phyloP scores from a whole-genome alignment of 139 green algal species.

The Coccomyxa sp. region DNA sequence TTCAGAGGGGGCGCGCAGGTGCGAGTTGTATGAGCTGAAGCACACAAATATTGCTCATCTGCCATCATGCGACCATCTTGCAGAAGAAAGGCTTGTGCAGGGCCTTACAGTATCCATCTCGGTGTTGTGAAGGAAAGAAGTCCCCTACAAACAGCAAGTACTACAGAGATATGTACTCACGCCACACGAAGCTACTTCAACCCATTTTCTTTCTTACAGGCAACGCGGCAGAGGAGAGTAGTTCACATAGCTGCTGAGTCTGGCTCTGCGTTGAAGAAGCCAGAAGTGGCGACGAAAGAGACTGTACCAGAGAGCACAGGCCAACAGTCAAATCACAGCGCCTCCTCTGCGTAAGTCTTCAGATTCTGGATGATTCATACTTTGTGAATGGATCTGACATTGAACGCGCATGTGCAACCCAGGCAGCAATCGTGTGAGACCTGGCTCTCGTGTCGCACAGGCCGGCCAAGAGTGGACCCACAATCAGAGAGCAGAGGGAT shows the following conservation, averaged over 20 bases:
- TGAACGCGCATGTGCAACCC: background rate
- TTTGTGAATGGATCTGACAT: background rate
- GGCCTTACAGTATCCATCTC: background rate
- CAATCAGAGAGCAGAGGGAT: constrained; percentile 84
- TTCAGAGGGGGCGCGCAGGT: too few relatives aligned
- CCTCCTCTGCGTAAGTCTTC: background rate
- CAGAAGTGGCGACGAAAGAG: background rate
- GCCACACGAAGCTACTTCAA: background rate
- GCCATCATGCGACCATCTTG: background rate
- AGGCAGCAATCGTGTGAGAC: background rate
- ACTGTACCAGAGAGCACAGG: background rate
- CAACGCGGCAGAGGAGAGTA: background rate
- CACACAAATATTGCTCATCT: background rate
- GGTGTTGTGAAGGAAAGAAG: background rate
- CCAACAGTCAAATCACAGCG: background rate
- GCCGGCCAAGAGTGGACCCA: constrained; percentile 32
- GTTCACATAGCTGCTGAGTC: background rate
- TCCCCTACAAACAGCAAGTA: background rate
- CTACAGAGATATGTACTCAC: background rate
- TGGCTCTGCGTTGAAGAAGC: background rate
- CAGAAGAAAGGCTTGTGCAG: background rate
- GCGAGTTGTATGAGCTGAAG: too few relatives aligned
- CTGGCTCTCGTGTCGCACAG: background rate
- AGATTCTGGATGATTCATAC: background rate
- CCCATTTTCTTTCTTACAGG: background rate